These are phyloP conservation scores for Euphorbia pulcherrima DNA, from an alignment of 345 rosid genomes.

Conservation along the genomic window DNA sequence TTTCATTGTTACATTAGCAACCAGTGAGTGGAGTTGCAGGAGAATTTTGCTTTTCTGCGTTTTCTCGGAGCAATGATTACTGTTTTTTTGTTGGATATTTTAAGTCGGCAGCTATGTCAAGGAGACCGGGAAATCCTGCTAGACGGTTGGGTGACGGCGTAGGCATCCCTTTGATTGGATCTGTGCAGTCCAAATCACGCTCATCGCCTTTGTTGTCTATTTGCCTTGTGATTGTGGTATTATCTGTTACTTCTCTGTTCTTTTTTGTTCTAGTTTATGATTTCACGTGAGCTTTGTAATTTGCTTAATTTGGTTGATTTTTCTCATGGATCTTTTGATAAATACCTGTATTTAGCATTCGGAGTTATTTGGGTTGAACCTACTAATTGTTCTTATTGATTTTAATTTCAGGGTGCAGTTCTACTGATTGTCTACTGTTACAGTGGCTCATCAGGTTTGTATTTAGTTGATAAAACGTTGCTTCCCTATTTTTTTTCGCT, in stretches of 20 bases:
- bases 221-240: conserved; percentile 50
- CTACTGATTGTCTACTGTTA: conserved; percentile 48
- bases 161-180: conserved; percentile 46
- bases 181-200: conserved; percentile 50
- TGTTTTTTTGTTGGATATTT: conserved; percentile 14
- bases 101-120: conserved; percentile 37
- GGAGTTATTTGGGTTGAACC: not conserved
- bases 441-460: conserved; percentile 63
- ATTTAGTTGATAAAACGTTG: not conserved
- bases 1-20: not conserved
- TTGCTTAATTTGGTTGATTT: not conserved
- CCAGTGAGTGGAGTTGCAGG: not conserved
- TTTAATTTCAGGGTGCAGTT: conserved; percentile 59
- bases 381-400: conserved; percentile 15
- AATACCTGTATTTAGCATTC: not conserved
- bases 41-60: not conserved
- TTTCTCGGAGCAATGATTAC: not conserved
- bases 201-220: conserved; percentile 45
- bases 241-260: not conserved
- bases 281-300: not conserved
- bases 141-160: conserved; percentile 51
- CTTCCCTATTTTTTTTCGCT: not conserved
- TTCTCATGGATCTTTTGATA: too few species aligned
- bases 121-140: conserved; percentile 58
- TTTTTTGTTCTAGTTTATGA: not conserved